Base-by-base conservation (phyloP, 1,139 yeast species). In the Saccharomyces hybrid region DNA sequence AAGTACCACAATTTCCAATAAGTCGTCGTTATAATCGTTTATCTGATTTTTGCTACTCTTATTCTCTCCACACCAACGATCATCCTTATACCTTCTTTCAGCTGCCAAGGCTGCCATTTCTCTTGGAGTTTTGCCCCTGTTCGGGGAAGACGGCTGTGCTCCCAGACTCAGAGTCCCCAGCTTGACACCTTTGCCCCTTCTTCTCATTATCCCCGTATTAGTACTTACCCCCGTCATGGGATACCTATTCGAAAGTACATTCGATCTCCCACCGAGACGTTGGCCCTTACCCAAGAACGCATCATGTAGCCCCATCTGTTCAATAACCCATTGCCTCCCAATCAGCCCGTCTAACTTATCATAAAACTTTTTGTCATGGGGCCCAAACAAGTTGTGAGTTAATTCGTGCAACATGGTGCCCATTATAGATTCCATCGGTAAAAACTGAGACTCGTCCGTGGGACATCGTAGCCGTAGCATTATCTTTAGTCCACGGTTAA, bases 361-460 rank as follows among this genome's bases (percentile, higher is more conserved):
- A 65, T 88, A 88, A 66, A 93, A 93, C 57, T 71, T 72, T 23
- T 74, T 80, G 70, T 93, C 86, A 65, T 93, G 99, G 0, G 95
- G 85, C 0, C 96, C 96, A 63, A 74, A 74, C 29, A 77, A 66
- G 67, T 89, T 91, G 66, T 93, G 99, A 1, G 90, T 81, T 48
- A 93, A 73, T 67, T 93, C 99, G 68, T 93, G 99, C 9, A 93
- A 74, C 81, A 90, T 80, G 0, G 96, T 89, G 0, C 91, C 96
- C 14, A 91, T 66, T 2, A 90, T 71, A 53, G 83, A 84, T 13
- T 84, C 81, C 69, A 85, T 73, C 0, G 91, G 85, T 27, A 83
- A 70, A 65, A 91, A 90, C 69, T 71, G 72, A 29, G 73, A 64
- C 42, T 79, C 80, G 64, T 85, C 80, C 26, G 74, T 69, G 23